Evolutionary conservation across 768 basidiomycete species (phyloP), one percentile per base, ranked within the genome.

Genomic region (Phallus indusiatus): DNA sequence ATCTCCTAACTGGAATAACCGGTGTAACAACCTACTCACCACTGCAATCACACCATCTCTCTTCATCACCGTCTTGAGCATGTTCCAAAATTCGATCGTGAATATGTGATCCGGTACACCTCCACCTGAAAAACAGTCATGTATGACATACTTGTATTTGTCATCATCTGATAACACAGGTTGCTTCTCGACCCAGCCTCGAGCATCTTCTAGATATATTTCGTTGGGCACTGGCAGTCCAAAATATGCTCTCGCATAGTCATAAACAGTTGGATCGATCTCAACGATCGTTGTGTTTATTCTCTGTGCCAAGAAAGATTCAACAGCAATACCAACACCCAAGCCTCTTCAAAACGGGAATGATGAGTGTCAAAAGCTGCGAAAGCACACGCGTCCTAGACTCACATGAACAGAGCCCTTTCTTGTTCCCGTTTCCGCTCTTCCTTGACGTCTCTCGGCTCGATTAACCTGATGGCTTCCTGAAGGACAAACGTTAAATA

Each of bases 61-160:
- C 12, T 79, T 76, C 70, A 95, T 78, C 18, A 85, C 68, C 1
- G 69, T 65, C 64, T 81, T 85, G 54, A 95, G 67, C 55, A 84
- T 83, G 21, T 75, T 63, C 90, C 91, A 95, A 67, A 94, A 94
- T 64, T 94, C 85, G 33, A 79, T 46, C 0, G 93, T 90, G 71
- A 88, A 97, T 54, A 97, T 73, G 66, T 91, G 86, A 37, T 83
- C 75, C 0, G 95, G 93, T 1, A 97, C 84, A n/a, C 82, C 83
- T 2, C 95, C 95, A 9, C 94, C 95, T 9, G 93, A 92, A 69
- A 96, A 97, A 67, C 90, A 90, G 65, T 95, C 94, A 64, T 97
- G 95, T 0, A 95, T 75, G 46, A 93, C 81, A 62, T 86, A 76
- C 64, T 90, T 86, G 67, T 81, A 91, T 18, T 73, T 72, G 9